A percentile compares a stretch with the other conserved stretches of the same genome.
Conservation (phyloP, 257 asterid species). For the Capsicum chinense region DNA sequence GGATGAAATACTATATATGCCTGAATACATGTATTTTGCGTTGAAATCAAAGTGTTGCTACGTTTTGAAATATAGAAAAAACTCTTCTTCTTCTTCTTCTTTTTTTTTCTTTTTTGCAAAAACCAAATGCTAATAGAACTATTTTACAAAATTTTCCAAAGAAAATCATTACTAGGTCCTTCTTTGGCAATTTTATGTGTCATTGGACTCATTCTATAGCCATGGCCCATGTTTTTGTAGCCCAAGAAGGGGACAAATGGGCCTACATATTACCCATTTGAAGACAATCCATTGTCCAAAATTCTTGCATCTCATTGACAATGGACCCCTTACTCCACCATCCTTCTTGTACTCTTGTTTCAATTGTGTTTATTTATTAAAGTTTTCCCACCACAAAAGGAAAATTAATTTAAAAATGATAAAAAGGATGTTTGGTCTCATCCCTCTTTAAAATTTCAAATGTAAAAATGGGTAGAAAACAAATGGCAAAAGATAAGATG, state of each 20-base stretch:
- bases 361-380: slow-evolving; percentile 9
- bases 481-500: neutral
- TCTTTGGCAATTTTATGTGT: slow-evolving; percentile 15
- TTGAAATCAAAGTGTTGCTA: no score
- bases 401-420: neutral
- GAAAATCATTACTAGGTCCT: neutral
- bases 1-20: no score
- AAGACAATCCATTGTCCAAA: slow-evolving; percentile 2
- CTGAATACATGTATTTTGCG: no score
- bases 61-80: neutral
- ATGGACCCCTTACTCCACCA: slow-evolving; percentile 24
- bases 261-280: slow-evolving; percentile 29
- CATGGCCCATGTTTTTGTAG: slow-evolving; percentile 12
- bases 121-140: neutral
- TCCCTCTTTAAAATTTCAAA: slow-evolving; percentile 14
- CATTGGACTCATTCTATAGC: neutral
- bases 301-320: slow-evolving; percentile 16
- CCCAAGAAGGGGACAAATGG: slow-evolving; percentile 28
- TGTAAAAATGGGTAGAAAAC: neutral
- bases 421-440: slow-evolving; percentile 23
- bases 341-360: slow-evolving; percentile 15
- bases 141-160: neutral
- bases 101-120: no score
- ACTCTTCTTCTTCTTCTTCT: neutral
- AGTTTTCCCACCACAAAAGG: slow-evolving; percentile 1